phyloP scores from a whole-genome alignment of 148 eudicot genomes.

The Arbutus unedo region DNA sequence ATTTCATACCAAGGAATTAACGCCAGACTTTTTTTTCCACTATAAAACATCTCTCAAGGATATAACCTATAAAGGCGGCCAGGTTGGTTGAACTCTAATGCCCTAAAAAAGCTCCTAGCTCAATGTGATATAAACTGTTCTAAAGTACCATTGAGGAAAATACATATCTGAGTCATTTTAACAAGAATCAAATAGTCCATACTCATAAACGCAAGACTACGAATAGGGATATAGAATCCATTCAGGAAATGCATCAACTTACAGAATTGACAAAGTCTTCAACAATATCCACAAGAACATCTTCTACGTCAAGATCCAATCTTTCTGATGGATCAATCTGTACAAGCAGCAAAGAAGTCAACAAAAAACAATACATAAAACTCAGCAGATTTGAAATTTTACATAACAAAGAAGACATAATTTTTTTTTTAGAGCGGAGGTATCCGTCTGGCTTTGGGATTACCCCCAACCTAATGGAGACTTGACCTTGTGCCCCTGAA shows the following conservation, averaged over 20 bases:
- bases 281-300: slow-evolving; percentile 83
- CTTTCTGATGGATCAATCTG: slow-evolving; percentile 88
- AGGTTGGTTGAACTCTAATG: not conserved
- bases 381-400: not conserved
- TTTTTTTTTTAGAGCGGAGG: too few relatives aligned
- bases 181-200: not conserved
- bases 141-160: not conserved
- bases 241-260: slow-evolving; percentile 28
- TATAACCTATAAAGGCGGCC: not conserved
- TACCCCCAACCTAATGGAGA: too few relatives aligned
- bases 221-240: not conserved
- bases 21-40: not conserved
- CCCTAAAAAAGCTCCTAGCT: not conserved
- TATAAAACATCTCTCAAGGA: not conserved
- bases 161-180: not conserved
- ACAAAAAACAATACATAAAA: not conserved
- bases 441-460: too few relatives aligned
- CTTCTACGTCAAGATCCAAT: slow-evolving; percentile 91
- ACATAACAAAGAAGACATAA: not conserved
- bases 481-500: too few relatives aligned
- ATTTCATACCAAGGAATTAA: not conserved
- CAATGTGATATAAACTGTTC: not conserved
- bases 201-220: not conserved
- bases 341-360: slow-evolving; percentile 13
- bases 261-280: slow-evolving; percentile 94